phyloP scores from a whole-genome alignment of 1,139 yeast genomes.

The Taphrina flavorubra region DNA sequence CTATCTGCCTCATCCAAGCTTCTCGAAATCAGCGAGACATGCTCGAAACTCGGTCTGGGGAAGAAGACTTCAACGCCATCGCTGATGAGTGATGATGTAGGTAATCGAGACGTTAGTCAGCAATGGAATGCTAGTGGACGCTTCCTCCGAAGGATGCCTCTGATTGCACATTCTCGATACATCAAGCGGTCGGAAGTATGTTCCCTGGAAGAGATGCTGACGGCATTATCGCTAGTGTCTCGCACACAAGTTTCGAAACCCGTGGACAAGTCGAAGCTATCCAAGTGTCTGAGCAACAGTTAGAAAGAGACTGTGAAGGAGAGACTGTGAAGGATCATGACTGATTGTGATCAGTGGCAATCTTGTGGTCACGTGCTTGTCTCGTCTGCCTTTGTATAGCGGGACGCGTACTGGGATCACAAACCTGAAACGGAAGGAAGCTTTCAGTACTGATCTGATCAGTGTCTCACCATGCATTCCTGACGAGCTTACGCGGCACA shows the following conservation, averaged over 20 bases:
- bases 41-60: neutral
- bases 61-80: neutral
- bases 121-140: slow-evolving; percentile 40
- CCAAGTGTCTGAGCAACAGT: no score
- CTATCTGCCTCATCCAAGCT: slow-evolving; percentile 3
- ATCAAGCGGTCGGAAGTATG: slow-evolving; percentile 21
- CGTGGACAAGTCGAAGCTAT: no score
- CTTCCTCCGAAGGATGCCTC: slow-evolving; percentile 41
- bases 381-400: neutral
- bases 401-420: neutral
- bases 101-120: neutral
- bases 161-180: slow-evolving; percentile 43
- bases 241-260: neutral
- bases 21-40: slow-evolving; percentile 2
- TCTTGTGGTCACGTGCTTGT: neutral
- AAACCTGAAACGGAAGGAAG: neutral
- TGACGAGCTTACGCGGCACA: slow-evolving; percentile 4
- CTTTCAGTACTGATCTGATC: slow-evolving; percentile 3
- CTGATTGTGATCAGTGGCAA: neutral
- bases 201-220: slow-evolving; percentile 31
- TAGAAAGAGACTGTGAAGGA: neutral
- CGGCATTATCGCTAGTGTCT: slow-evolving; percentile 17
- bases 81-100: neutral
- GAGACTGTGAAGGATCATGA: neutral
- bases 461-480: slow-evolving; percentile 1